Percentiles rank a stretch among this genome's conserved stretches.
These are phyloP conservation scores for Penstemon barbatus DNA, from an alignment of 257 asterid species.

Conservation along the genomic window DNA sequence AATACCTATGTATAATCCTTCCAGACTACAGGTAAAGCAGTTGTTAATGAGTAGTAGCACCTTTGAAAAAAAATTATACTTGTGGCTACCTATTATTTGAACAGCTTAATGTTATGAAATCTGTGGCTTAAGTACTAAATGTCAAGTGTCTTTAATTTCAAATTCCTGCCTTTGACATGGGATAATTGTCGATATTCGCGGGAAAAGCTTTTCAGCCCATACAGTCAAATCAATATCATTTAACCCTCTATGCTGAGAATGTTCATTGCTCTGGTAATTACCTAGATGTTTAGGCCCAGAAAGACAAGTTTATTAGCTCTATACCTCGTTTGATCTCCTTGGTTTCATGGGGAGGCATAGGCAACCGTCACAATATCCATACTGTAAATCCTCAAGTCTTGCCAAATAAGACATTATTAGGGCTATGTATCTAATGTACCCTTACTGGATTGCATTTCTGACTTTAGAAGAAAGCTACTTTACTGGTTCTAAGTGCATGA, in stretches of 20 bases:
- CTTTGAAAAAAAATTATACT: background rate
- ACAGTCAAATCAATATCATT: background rate
- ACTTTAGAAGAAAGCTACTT: background rate
- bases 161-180: no score
- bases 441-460: background rate
- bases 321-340: background rate
- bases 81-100: slow-evolving; percentile 6
- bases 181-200: no score
- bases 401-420: no score
- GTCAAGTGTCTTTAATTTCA: no score
- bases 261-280: background rate
- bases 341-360: background rate
- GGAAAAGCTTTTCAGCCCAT: no score
- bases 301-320: background rate
- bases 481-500: background rate
- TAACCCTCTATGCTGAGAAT: slow-evolving; percentile 8
- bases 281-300: background rate
- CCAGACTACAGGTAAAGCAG: slow-evolving; percentile 84
- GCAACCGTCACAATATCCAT: background rate
- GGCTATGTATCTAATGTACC: background rate
- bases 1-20: slow-evolving; percentile 95
- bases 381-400: background rate
- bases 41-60: slow-evolving; percentile 15
- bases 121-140: background rate
- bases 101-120: slow-evolving; percentile 18